Base-by-base conservation (phyloP, 2,329 filamentous ascomycete species). In the Trichophyton schoenleinii region DNA sequence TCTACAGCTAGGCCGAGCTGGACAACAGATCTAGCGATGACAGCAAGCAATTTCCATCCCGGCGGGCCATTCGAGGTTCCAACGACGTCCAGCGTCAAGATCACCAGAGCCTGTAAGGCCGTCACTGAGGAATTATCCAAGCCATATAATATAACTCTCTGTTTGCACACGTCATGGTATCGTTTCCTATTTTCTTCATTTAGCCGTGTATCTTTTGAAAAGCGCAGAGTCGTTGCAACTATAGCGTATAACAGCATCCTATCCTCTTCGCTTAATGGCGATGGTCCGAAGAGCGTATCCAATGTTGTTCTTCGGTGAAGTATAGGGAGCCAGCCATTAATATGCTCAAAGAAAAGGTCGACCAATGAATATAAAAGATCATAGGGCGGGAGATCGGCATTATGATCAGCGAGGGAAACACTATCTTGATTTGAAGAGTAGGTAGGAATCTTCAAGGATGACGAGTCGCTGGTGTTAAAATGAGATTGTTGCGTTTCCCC, bases 121-220 rank as follows among this genome's bases (percentile, higher is more conserved):
- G 91, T 92, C 62, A 96, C 89, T 0, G 90, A 94, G 11, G 89
- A 91, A 67, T 94, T 91, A 68, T 95, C 90, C 67, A 96, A 82
- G 3, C 91, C 90, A 68, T 95, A 95, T 0, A 96, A 79, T 11
- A 96, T 73, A 0, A 96, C 91, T 63, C 87, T 89, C 68, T 92
- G 87, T 72, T 95, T 96, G 0, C 90, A 91, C 1, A 84, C 81
- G 62, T 85, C 82, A 70, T 95, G 87, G 68, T 94, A 95, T 36
- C 87, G 84, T 57, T 83, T 81, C 63, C 89, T 80, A 64, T 85
- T 84, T 58, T 88, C 85, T 1, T 88, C 83, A 0, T 86, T 91
- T 34, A 96, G 78, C 52, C 89, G 81, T 22, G 80, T 73, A 70
- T 96, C 91, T 2, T 82, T 86, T 0, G 89, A 95, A 71, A 91